phyloP scores from a whole-genome alignment of 2,329 filamentous ascomycete species.

The Trichoderma semiorbis region DNA sequence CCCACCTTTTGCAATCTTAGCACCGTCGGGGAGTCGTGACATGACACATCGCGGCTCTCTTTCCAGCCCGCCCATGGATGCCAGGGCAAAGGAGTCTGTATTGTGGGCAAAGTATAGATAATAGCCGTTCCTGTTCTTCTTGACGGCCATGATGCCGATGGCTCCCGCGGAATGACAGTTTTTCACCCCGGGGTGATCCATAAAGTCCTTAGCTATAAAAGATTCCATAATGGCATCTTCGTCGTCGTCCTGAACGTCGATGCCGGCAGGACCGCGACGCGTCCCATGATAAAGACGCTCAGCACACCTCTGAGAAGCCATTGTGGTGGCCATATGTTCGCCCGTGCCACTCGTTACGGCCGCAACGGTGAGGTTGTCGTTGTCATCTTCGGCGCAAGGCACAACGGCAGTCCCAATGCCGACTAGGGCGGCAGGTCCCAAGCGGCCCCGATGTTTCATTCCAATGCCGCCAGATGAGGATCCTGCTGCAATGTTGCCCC shows the following conservation, averaged over 20 bases:
- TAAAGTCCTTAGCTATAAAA: constrained; percentile 87
- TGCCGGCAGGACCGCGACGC: constrained; percentile 57
- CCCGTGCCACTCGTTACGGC: constrained; percentile 91
- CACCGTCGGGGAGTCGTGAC: constrained; percentile 64
- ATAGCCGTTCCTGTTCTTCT: constrained; percentile 72
- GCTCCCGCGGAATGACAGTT: constrained; percentile 78
- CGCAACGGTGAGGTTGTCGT: constrained; percentile 67
- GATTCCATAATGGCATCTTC: constrained; percentile 71
- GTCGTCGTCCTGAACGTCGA: constrained; percentile 64
- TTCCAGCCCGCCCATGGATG: constrained; percentile 82
- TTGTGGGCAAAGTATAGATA: constrained; percentile 95
- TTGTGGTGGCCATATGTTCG: constrained; percentile 95
- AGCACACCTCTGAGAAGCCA: constrained; percentile 83
- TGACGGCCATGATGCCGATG: constrained; percentile 87
- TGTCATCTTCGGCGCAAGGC: constrained; percentile 69
- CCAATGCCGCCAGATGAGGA: constrained; percentile 97
- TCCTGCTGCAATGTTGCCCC: constrained; percentile 85
- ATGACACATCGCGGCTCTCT: constrained; percentile 75
- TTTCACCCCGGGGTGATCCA: constrained; percentile 81
- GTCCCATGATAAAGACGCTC: constrained; percentile 75
- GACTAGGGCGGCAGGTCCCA: constrained; percentile 89
- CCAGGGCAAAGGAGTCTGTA: constrained; percentile 82
- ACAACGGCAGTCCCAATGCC: constrained; percentile 88
- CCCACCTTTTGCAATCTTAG: constrained; percentile 53
- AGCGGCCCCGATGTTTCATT: constrained; percentile 91